Percentiles rank a stretch among this genome's conserved stretches.
These are phyloP conservation scores for Gastrolobium villosum DNA, from an alignment of 306 rosid species.

Conservation along the genomic window DNA sequence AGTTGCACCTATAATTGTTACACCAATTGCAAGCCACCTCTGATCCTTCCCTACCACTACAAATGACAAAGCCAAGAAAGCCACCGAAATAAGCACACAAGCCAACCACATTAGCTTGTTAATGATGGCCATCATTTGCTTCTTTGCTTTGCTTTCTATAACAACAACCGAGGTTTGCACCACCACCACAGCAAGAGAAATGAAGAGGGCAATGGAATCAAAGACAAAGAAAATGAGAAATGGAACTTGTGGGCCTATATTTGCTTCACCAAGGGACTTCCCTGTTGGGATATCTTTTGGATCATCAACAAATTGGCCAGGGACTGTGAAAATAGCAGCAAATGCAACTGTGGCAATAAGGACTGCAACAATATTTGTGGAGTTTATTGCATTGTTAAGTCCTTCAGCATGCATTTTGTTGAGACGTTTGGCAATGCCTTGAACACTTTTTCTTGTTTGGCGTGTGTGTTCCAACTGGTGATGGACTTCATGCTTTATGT, in stretches of 20 bases:
- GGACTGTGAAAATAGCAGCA: conserved; percentile 92
- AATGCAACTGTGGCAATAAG: conserved; percentile 96
- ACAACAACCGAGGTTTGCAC: conserved; percentile 94
- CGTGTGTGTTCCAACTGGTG: conserved; percentile 93
- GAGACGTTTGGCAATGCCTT: conserved; percentile 91
- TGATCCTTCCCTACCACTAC: conserved; percentile 78
- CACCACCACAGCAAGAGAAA: conserved; percentile 91
- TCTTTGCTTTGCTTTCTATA: conserved; percentile 93
- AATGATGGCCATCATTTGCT: conserved; percentile 96
- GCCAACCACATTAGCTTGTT: conserved; percentile 98
- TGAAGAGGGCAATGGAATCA: conserved; percentile 89
- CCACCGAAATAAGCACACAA: conserved; percentile 78
- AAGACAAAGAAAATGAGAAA: conserved; percentile 80
- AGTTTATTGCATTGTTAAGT: conserved; percentile 93
- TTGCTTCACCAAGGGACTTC: conserved; percentile 80
- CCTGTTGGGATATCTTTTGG: conserved; percentile 57
- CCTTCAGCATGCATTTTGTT: conserved; percentile 96
- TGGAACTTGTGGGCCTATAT: conserved; percentile 64
- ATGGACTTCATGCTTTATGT: conserved; percentile 92
- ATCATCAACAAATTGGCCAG: conserved; percentile 84
- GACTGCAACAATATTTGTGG: conserved; percentile 89
- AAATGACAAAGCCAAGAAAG: conserved; percentile 82
- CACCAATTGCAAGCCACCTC: conserved; percentile 85
- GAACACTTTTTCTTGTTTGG: conserved; percentile 85
- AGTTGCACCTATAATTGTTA: conserved; percentile 76